Conservation (phyloP, 495 filamentous ascomycete species). For the Tuber magnatum region DNA sequence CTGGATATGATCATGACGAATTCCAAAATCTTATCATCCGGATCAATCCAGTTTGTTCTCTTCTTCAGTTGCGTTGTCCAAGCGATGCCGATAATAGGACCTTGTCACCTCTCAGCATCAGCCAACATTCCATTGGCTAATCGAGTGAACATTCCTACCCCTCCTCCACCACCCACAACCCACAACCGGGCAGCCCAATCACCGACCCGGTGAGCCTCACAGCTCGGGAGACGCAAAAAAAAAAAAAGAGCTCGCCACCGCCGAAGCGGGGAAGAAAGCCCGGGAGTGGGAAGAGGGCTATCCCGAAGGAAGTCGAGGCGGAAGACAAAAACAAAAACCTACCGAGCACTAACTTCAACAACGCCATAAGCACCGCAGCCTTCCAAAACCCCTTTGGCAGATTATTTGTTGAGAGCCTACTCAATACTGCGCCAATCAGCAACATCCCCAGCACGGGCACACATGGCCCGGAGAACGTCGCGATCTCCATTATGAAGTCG, state of each 20-base stretch:
- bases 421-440: slow-evolving; percentile 32
- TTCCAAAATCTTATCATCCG: slow-evolving; percentile 36
- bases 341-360: slow-evolving; percentile 38
- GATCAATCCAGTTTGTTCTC: slow-evolving; percentile 26
- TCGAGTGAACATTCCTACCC: background rate
- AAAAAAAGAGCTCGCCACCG: background rate
- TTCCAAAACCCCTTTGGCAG: slow-evolving; percentile 40
- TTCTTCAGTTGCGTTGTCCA: slow-evolving; percentile 32
- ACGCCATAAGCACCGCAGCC: slow-evolving; percentile 30
- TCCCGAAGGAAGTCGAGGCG: background rate
- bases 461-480: slow-evolving; percentile 25
- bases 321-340: slow-evolving; percentile 3
- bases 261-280: background rate
- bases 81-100: slow-evolving; percentile 38
- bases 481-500: slow-evolving; percentile 38
- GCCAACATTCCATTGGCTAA: background rate
- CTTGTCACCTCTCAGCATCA: slow-evolving; percentile 9
- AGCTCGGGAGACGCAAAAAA: background rate
- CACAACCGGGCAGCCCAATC: background rate
- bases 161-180: background rate
- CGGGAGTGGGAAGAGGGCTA: background rate
- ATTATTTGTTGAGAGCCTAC: slow-evolving; percentile 28
- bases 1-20: slow-evolving; percentile 36
- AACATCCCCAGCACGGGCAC: slow-evolving; percentile 35
- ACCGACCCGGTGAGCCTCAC: background rate